Conservation (phyloP, 1,284 basidiomycete species). For the Ganoderma lingzhi region DNA sequence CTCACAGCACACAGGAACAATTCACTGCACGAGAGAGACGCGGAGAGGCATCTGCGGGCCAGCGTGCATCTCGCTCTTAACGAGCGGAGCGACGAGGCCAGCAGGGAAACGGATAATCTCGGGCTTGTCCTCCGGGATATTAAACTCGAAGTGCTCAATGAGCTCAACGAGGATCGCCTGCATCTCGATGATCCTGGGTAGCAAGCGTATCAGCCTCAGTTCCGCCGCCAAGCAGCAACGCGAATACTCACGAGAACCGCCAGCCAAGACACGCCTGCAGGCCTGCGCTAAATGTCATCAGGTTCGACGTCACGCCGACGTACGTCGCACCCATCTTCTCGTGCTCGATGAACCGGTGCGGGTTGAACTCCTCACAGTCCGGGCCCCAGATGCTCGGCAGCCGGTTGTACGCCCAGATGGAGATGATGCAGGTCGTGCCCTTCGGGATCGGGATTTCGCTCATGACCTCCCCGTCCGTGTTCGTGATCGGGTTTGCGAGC, state of each 20-base stretch:
- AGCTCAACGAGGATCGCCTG: conserved; percentile 59
- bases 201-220: background rate
- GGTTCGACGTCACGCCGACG: conserved; percentile 59
- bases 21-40: conserved; percentile 28
- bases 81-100: conserved; percentile 54
- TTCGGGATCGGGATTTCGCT: conserved; percentile 45
- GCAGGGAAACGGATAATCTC: conserved; percentile 50
- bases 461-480: conserved; percentile 41
- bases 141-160: conserved; percentile 56
- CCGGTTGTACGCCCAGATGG: conserved; percentile 47
- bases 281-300: conserved; percentile 44
- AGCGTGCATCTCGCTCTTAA: conserved; percentile 53
- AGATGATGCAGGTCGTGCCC: conserved; percentile 44
- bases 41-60: conserved; percentile 42
- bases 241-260: conserved; percentile 53
- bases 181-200: conserved; percentile 53
- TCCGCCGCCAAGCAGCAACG: background rate
- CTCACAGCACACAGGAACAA: background rate
- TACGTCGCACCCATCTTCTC: conserved; percentile 51
- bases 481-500: conserved; percentile 39
- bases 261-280: conserved; percentile 44
- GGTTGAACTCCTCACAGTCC: conserved; percentile 60
- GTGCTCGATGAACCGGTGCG: conserved; percentile 57
- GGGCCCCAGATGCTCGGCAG: conserved; percentile 58
- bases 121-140: conserved; percentile 43